Evolutionary conservation across 768 basidiomycete species (phyloP), one percentile per base, ranked within the genome.

Genomic region (Russula lepida): DNA sequence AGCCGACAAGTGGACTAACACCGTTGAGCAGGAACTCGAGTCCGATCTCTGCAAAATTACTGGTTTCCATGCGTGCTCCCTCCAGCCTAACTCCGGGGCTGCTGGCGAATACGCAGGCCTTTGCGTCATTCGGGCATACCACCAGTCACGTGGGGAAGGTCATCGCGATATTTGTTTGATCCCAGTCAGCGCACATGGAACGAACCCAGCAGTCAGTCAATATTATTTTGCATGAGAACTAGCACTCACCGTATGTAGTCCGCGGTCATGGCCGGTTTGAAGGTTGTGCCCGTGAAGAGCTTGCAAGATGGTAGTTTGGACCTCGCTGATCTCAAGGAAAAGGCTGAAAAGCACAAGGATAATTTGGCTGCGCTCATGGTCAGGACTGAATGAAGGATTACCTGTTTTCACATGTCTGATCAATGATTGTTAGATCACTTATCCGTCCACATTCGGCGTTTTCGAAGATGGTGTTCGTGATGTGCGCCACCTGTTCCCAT

Each of bases 71-170:
- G 85, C 93, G 21, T 92, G 93, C 62, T 95, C 92, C 0, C 81
- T 99, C n/a, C 97, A 99, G 71, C 97, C 97, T 37, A 99, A 99
- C 74, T 98, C 97, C 15, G 97, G 97, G 47, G 97, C 97, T 19
- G 92, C 94, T 62, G 97, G 97, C 28, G 97, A 99, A 75, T 99
- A 95, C 68, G 83, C 97, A 33, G 97, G 97, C n/a, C 81, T 99
- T 23, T 86, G 83, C 54, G 88, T 98, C 62, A 98, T 99, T 69
- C 84, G 88, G 51, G 95, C 95, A 11, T 99, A 94, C 74, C 93
- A 98, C 69, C 87, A 89, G 70, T 89, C 92, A 56, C 85, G 86
- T 23, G 89, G 89, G 33, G 86, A 98, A 68, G 80, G 78, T 1
- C 84, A 95, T 66, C 84, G 97, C 48, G 83, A 98, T 71, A 82